A percentile compares a stretch with the other conserved stretches of the same genome.
Evolutionary conservation across 495 filamentous ascomycete species (phyloP).

Genomic region (Cercophora sp.): DNA sequence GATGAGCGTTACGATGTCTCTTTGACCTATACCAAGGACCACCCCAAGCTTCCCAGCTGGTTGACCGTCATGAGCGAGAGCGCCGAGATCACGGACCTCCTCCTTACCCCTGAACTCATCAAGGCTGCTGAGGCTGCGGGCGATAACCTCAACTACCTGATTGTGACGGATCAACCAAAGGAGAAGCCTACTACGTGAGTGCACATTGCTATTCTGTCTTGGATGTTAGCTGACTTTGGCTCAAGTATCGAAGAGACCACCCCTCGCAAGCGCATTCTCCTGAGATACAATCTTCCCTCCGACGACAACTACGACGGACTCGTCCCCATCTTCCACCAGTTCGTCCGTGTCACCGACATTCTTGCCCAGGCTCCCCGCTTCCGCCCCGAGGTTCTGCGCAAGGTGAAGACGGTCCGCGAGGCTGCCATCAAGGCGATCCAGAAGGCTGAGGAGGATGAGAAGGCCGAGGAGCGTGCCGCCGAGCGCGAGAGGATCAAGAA

Average conservation of each 20-base stretch:
- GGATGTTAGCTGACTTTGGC: not conserved
- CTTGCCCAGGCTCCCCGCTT: conserved; percentile 76
- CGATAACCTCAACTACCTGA: conserved; percentile 78
- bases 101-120: conserved; percentile 80
- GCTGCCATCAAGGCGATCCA: conserved; percentile 76
- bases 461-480: conserved; percentile 78
- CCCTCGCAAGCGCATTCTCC: conserved; percentile 80
- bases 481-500: conserved; percentile 85
- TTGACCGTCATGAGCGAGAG: conserved; percentile 93
- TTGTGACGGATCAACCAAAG: conserved; percentile 84
- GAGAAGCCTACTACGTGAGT: conserved; percentile 86
- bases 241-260: conserved; percentile 77
- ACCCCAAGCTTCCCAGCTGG: conserved; percentile 86
- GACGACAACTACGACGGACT: conserved; percentile 60
- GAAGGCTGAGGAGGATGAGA: conserved; percentile 82
- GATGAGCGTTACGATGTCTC: conserved; percentile 93
- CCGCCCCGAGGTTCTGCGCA: conserved; percentile 83
- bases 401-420: conserved; percentile 74
- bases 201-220: not conserved
- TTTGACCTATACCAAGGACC: conserved; percentile 86
- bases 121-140: conserved; percentile 77
- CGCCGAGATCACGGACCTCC: conserved; percentile 84
- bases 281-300: conserved; percentile 69
- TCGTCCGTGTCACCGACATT: conserved; percentile 77
- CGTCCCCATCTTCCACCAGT: conserved; percentile 73